Evolutionary conservation across 164 flowering plant genomes (phyloP).

Genomic region (Piper longum): DNA sequence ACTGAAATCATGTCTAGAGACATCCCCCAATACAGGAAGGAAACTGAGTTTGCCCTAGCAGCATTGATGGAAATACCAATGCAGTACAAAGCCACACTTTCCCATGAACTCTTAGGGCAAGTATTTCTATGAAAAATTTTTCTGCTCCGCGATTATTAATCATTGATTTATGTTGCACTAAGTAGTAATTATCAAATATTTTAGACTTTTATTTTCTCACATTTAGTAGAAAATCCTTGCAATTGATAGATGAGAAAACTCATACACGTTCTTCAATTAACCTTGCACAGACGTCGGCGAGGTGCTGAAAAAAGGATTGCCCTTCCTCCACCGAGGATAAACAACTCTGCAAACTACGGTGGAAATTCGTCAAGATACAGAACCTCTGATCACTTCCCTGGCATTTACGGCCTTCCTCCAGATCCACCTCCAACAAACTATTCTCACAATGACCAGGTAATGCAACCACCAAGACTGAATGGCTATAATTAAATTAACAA

Average conservation of each 20-base stretch:
- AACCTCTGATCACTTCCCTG: conserved; percentile 9
- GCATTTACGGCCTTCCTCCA: conserved; percentile 6
- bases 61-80: conserved; percentile 88
- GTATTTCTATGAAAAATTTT: background rate
- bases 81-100: conserved; percentile 80
- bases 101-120: conserved; percentile 66
- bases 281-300: conserved; percentile 32
- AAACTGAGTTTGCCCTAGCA: conserved; percentile 78
- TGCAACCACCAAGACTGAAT: background rate
- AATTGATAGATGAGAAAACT: background rate
- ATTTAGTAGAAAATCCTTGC: background rate
- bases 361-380: conserved; percentile 5
- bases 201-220: too few species aligned
- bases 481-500: background rate
- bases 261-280: background rate
- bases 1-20: conserved; percentile 78
- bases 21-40: conserved; percentile 31
- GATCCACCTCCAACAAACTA: conserved; percentile 10
- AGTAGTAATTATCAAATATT: too few species aligned
- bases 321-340: conserved; percentile 55
- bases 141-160: background rate
- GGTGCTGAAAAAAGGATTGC: conserved; percentile 48
- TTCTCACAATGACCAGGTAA: conserved; percentile 9
- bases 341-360: conserved; percentile 1
- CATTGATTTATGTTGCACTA: too few species aligned